phyloP scores from a whole-genome alignment of 2,329 filamentous ascomycete species.

The Cytospora piceicola region DNA sequence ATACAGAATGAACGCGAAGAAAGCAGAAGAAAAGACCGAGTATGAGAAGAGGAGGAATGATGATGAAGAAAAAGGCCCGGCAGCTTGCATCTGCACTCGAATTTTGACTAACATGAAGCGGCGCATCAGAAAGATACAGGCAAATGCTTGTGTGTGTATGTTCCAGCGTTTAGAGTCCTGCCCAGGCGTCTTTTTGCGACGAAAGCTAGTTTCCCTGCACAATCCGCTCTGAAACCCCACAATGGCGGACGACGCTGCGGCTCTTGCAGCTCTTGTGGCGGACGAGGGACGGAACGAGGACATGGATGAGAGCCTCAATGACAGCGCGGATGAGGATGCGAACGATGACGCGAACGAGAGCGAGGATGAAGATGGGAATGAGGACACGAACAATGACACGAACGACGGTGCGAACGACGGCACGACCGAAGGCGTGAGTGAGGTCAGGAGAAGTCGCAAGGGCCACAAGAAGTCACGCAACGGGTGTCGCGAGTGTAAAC shows the following conservation, averaged over 20 bases:
- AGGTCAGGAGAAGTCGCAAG: not conserved
- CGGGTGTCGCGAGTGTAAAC: not conserved
- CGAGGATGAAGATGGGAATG: too few species aligned
- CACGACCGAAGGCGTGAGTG: not conserved
- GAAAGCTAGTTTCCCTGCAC: not conserved
- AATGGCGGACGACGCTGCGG: not conserved
- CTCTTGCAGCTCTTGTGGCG: not conserved
- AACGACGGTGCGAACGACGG: not conserved
- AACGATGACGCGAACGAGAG: not conserved
- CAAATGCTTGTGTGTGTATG: not conserved
- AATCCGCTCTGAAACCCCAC: not conserved
- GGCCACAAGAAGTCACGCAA: slow-evolving; percentile 2
- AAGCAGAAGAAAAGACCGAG: not conserved
- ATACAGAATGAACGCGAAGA: not conserved
- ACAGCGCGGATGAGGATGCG: not conserved
- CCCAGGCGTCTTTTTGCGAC: not conserved
- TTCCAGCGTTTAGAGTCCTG: not conserved
- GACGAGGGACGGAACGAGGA: not conserved
- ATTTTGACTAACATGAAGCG: not conserved
- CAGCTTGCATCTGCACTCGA: not conserved
- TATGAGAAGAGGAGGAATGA: not conserved
- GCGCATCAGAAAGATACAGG: not conserved
- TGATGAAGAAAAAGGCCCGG: not conserved
- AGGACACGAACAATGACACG: not conserved
- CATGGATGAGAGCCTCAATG: not conserved